Percentiles rank a stretch among this genome's conserved stretches.
These are phyloP conservation scores for Hydnum rufescens DNA, from an alignment of 768 basidiomycete genomes.

Conservation along the genomic window DNA sequence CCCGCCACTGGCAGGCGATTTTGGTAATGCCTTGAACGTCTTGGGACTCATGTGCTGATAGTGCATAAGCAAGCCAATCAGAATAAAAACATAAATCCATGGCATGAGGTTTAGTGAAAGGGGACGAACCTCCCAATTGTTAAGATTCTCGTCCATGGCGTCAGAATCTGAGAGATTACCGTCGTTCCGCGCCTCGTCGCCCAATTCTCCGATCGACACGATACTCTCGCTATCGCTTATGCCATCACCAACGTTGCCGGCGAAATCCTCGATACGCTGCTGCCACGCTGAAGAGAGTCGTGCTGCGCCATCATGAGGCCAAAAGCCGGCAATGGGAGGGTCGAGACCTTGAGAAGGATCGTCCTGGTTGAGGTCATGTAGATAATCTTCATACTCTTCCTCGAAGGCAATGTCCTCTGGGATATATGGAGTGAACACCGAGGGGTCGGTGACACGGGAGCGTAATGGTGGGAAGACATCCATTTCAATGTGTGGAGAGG, in stretches of 20 bases:
- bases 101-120: slow-evolving; percentile 1
- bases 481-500: slow-evolving; percentile 56
- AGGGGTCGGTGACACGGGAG: slow-evolving; percentile 64
- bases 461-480: slow-evolving; percentile 94
- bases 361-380: slow-evolving; percentile 51
- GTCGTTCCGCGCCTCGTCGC: slow-evolving; percentile 49
- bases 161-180: slow-evolving; percentile 33
- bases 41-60: slow-evolving; percentile 85
- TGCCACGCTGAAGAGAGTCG: slow-evolving; percentile 41
- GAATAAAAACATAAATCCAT: neutral
- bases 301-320: slow-evolving; percentile 9
- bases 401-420: slow-evolving; percentile 90
- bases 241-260: slow-evolving; percentile 60
- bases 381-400: slow-evolving; percentile 90
- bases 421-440: slow-evolving; percentile 74
- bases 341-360: slow-evolving; percentile 12
- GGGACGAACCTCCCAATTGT: slow-evolving; percentile 80
- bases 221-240: slow-evolving; percentile 94
- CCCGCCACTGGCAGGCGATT: slow-evolving; percentile 61
- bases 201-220: slow-evolving; percentile 71
- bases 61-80: slow-evolving; percentile 5
- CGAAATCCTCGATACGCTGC: slow-evolving; percentile 59
- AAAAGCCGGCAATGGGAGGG: slow-evolving; percentile 4
- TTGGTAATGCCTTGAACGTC: slow-evolving; percentile 82
- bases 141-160: slow-evolving; percentile 58